phyloP scores from a whole-genome alignment of 2,329 filamentous ascomycete species.

The Ceratocystis diversiconidia region DNA sequence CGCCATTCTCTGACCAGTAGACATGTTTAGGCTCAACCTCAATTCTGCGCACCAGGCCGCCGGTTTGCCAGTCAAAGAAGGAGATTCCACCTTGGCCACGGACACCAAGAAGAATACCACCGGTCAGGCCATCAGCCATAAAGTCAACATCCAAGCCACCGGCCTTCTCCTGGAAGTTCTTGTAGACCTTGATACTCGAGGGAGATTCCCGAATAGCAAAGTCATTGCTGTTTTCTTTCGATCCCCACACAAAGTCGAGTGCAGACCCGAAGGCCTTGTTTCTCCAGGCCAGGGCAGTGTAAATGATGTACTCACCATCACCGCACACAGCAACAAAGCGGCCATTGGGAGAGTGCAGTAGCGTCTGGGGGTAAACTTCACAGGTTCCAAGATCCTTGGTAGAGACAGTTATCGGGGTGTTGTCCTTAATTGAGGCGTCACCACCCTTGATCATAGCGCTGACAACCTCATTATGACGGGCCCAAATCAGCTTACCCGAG shows the following conservation, averaged over 20 bases:
- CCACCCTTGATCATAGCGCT: constrained; percentile 90
- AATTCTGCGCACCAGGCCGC: constrained; percentile 78
- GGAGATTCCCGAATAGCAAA: constrained; percentile 91
- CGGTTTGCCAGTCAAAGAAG: constrained; percentile 91
- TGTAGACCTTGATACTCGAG: constrained; percentile 92
- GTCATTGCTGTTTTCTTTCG: constrained; percentile 95
- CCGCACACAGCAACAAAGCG: constrained; percentile 71
- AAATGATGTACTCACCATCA: constrained; percentile 97
- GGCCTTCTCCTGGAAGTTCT: constrained; percentile 87
- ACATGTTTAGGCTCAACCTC: constrained; percentile 64
- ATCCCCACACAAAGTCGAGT: constrained; percentile 91
- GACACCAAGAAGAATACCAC: constrained; percentile 81
- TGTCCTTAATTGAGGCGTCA: constrained; percentile 71
- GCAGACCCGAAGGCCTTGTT: constrained; percentile 96
- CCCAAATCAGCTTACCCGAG: constrained; percentile 93
- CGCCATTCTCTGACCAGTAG: constrained; percentile 95
- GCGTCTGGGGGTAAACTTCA: constrained; percentile 89
- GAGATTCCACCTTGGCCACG: constrained; percentile 90
- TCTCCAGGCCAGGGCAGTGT: constrained; percentile 88
- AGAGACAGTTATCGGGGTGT: constrained; percentile 67
- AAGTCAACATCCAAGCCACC: constrained; percentile 89
- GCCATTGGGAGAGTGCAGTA: constrained; percentile 91
- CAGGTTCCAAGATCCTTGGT: constrained; percentile 93
- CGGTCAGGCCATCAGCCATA: constrained; percentile 80
- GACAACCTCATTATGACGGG: constrained; percentile 85